phyloP scores from a whole-genome alignment of 805 yeast species.

The Cyberlindnera galapagoensis region DNA sequence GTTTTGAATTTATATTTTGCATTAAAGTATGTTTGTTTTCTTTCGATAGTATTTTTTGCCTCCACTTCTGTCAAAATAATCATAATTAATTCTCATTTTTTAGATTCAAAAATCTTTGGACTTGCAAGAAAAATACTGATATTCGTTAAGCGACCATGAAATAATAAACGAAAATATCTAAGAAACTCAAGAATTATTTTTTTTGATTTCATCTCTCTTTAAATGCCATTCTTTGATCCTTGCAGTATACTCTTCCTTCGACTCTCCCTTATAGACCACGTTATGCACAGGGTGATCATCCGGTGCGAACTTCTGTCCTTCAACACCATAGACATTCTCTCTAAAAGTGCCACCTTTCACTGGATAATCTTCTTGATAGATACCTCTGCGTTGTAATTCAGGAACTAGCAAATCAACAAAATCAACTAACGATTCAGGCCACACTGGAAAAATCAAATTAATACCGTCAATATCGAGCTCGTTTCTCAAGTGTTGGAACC shows the following conservation, averaged over 20 bases:
- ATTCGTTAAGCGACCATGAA: no score
- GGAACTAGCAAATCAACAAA: constrained; percentile 33
- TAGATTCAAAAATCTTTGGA: no score
- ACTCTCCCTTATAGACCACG: constrained; percentile 12
- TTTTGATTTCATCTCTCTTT: constrained; percentile 2
- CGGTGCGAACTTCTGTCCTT: constrained; percentile 17
- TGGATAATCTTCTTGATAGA: constrained; percentile 32
- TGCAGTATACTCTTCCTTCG: constrained; percentile 19
- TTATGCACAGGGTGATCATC: constrained; percentile 19
- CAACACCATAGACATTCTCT: constrained; percentile 28
- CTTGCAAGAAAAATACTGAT: no score
- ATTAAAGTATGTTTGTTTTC: no score
- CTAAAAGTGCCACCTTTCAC: constrained; percentile 32
- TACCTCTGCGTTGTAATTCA: constrained; percentile 28
- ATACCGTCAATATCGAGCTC: constrained; percentile 37
- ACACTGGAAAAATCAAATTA: constrained; percentile 32
- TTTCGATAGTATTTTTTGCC: no score
- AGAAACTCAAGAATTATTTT: no score
- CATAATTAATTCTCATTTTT: no score
- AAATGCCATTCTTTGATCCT: constrained; percentile 3
- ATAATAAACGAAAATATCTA: no score
- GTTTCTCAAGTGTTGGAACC: constrained; percentile 33
- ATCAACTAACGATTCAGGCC: constrained; percentile 32
- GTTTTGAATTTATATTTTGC: no score
- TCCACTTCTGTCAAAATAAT: no score